Evolutionary conservation across 805 yeast species (phyloP).

Genomic region (Candida arabinofermentans): DNA sequence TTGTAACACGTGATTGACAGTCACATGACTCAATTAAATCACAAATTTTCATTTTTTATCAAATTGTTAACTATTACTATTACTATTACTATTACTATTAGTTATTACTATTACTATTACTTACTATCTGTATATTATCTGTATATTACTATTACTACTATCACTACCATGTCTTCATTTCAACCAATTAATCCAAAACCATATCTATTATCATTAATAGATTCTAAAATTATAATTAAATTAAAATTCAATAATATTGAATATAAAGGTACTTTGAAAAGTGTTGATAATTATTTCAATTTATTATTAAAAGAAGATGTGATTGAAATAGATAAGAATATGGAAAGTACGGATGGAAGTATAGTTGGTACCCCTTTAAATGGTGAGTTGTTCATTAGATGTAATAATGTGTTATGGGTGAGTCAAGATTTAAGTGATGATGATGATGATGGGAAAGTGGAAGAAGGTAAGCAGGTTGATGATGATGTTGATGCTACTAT

Average conservation of each 20-base stretch:
- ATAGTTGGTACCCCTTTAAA: constrained; percentile 21
- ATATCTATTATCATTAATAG: constrained; percentile 73
- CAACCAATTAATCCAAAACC: constrained; percentile 87
- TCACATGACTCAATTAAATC: background rate
- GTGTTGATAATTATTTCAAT: constrained; percentile 93
- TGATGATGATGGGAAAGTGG: constrained; percentile 9
- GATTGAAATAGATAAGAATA: constrained; percentile 39
- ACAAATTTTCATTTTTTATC: background rate
- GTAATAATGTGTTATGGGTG: constrained; percentile 84
- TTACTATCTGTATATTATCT: background rate
- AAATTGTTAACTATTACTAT: background rate
- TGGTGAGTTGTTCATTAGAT: constrained; percentile 74
- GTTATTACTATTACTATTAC: background rate
- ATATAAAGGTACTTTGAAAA: constrained; percentile 70
- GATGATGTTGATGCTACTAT: constrained; percentile 12
- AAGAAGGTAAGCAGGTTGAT: constrained; percentile 5
- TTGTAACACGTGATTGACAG: no score
- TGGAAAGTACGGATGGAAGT: constrained; percentile 51
- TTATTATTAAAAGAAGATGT: constrained; percentile 62
- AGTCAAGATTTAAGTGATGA: constrained; percentile 43
- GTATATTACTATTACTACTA: background rate
- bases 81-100: background rate
- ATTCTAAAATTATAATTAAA: constrained; percentile 66
- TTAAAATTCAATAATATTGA: constrained; percentile 90
- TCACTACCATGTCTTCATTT: constrained; percentile 35